Percentiles rank a stretch among this genome's conserved stretches.
Evolutionary conservation across 73 alveolate species (phyloP).

Genomic region (Stentor roeselii): DNA sequence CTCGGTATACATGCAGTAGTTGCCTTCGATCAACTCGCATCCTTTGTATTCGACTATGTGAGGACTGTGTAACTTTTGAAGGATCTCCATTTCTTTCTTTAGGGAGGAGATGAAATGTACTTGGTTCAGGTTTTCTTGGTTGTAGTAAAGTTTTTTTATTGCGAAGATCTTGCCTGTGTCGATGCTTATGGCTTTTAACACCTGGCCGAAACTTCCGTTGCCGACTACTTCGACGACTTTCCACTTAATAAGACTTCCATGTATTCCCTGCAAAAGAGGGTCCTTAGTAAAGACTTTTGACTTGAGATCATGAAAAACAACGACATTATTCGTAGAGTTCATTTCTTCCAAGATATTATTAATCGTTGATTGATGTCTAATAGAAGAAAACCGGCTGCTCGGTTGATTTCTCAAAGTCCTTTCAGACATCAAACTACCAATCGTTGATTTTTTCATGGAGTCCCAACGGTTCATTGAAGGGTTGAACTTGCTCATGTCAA

Average conservation of each 20-base stretch:
- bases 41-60: neutral
- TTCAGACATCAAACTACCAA: neutral
- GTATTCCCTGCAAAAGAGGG: neutral
- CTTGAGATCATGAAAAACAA: neutral
- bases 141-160: neutral
- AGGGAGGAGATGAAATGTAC: neutral
- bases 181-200: neutral
- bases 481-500: neutral
- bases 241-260: neutral
- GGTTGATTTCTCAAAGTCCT: neutral
- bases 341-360: slow-evolving; percentile 8
- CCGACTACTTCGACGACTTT: slow-evolving; percentile 11
- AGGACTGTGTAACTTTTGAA: neutral
- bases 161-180: neutral
- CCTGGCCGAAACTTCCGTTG: slow-evolving; percentile 3
- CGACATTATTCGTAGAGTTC: neutral
- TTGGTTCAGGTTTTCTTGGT: neutral
- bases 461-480: neutral
- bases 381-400: neutral
- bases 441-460: neutral
- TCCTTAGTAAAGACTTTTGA: neutral
- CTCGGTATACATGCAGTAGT: neutral
- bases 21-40: neutral
- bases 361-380: neutral
- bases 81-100: neutral